Evolutionary conservation across 164 flowering plant species (phyloP).

Genomic region (Brasenia schreberi): DNA sequence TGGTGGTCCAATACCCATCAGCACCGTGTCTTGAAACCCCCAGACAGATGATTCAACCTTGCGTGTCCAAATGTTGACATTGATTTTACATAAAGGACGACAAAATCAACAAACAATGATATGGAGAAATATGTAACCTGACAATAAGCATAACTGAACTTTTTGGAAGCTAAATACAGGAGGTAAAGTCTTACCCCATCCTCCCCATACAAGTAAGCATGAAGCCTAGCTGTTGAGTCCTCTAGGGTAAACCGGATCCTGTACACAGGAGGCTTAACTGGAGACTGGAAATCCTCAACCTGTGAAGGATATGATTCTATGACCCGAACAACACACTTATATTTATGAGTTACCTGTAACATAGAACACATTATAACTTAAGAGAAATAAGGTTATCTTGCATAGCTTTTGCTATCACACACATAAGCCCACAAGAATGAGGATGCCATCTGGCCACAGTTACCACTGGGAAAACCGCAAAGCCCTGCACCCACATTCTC

Average conservation of each 20-base stretch:
- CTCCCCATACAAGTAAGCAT: slow-evolving; percentile 47
- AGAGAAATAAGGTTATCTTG: no score
- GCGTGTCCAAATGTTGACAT: no score
- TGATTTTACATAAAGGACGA: no score
- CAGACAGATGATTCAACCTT: no score
- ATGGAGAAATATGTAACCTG: not conserved
- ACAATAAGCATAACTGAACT: not conserved
- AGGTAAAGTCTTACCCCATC: slow-evolving; percentile 54
- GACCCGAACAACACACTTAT: slow-evolving; percentile 22
- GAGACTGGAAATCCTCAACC: slow-evolving; percentile 13
- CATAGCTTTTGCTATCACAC: no score
- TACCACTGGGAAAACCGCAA: no score
- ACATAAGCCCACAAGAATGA: no score
- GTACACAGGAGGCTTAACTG: slow-evolving; percentile 21
- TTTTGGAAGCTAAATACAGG: not conserved
- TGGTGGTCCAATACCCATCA: no score
- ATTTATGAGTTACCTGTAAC: slow-evolving; percentile 14
- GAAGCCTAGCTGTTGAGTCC: slow-evolving; percentile 82
- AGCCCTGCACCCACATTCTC: no score
- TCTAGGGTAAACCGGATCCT: slow-evolving; percentile 61
- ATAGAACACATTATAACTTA: not conserved
- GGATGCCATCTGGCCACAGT: no score
- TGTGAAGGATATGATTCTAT: slow-evolving; percentile 15
- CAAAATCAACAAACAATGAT: no score
- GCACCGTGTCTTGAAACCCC: no score